phyloP scores from a whole-genome alignment of 2,329 filamentous ascomycete genomes.

The Colletotrichum sp. region DNA sequence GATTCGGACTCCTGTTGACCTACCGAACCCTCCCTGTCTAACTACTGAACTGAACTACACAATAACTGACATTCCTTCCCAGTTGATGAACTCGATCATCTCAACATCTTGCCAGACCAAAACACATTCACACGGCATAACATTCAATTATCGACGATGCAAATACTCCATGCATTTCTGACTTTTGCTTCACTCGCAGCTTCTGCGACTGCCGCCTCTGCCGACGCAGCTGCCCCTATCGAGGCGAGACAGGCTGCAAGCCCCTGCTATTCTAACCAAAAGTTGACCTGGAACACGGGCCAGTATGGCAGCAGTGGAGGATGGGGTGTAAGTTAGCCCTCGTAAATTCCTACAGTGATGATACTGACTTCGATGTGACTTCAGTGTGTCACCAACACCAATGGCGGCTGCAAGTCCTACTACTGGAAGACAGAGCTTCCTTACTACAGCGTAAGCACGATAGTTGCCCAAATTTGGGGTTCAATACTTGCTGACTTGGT shows the following conservation, averaged over 20 bases:
- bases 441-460: neutral
- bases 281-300: neutral
- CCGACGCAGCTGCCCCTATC: neutral
- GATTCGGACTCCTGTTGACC: too few relatives aligned
- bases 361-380: neutral
- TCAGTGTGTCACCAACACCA: neutral
- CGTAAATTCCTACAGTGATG: neutral
- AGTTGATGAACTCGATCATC: too few relatives aligned
- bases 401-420: neutral
- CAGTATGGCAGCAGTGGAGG: neutral
- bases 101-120: neutral
- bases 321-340: neutral
- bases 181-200: neutral
- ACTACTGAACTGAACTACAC: too few relatives aligned
- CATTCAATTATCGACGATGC: neutral
- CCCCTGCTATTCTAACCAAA: neutral
- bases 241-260: neutral
- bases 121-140: neutral
- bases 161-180: neutral
- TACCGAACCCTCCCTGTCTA: too few relatives aligned
- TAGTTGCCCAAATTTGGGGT: accelerated
- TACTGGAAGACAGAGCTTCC: neutral
- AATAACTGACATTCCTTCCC: too few relatives aligned
- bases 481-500: neutral
- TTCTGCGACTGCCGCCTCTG: neutral